Base-by-base conservation (phyloP, 1,284 basidiomycete species). In the Puccinia brachypodii region DNA sequence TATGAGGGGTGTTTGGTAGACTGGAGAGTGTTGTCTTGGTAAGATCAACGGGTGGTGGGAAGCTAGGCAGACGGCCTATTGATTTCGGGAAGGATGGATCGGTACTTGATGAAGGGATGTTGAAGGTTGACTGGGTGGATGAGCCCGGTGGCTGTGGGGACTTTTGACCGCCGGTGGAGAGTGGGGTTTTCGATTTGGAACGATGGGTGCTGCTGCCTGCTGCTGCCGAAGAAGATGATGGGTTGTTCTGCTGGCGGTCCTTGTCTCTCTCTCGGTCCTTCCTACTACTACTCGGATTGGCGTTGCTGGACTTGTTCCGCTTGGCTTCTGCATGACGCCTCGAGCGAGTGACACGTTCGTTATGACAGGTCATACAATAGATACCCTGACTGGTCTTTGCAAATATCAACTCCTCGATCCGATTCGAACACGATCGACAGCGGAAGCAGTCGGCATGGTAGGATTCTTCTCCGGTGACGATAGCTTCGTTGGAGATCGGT, bases 401-500 rank as follows among this genome's bases (percentile, higher is more conserved):
- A 85, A 98, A 99, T 81, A 98, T 94, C 76, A 99, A 91, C 87
- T 99, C 96, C 87, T 98, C 96, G 85, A 99, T 99, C 82, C 94
- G 91, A 86, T 93, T 92, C 86, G 92, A 91, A 89, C 96, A 99
- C 53, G 95, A 93, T 84, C 95, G 93, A 88, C 96, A 99, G 84
- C 95, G 96, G 89, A 99, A 99, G 88, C 96, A 99, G 84, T 96
- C 93, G 2, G 96, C 96, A 87, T 99, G 96, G 85, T 98, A 99
- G 0, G 95, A 95, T 87, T 98, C 96, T 87, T 99, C 95, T 81
- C 96, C 95, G 16, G 96, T 96, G 93, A 98, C 97, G 87, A 98
- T 98, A 22, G 96, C 96, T 86, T 98, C 95, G 88, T 98, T 95
- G 77, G 95, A 92, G 84, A 98, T 97, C 58, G 94, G 93, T 76